Base-by-base conservation (phyloP, 1,284 basidiomycete genomes). In the Moesziomyces antarcticus region DNA sequence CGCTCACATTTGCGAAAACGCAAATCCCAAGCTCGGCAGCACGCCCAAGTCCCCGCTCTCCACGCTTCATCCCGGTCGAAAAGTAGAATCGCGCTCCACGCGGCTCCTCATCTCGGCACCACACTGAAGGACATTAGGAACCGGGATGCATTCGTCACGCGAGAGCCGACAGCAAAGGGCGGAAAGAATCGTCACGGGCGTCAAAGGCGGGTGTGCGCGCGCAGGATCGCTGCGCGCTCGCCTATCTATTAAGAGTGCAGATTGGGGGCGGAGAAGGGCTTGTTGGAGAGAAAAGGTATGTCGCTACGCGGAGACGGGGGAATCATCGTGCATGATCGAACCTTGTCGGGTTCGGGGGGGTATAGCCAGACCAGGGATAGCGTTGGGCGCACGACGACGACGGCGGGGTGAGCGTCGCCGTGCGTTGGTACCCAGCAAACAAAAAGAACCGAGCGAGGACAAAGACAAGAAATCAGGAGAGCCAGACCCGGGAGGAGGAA, bases 301-400 rank as follows among this genome's bases (percentile, higher is more conserved):
- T 68, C 52, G 65, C 58, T 52, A 43, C 50, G 64, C 54, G 47
- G 30, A 52, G 46, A 50, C 56, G 45, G 50, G 68, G 68, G 62
- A 72, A 72, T 72, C 69, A 72, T 56, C 37, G 62, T 72, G 69
- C 69, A 64, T 57, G 63, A 55, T 61, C 61, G 67, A 70, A 70
- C 67, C 61, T 70, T 60, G 67, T 70, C 61, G 50, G 60, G 61
- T 70, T 70, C 67, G 67, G 37, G 42, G 35, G 66, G 69, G 69
- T 72, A 72, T 72, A 72, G 63, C 58, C 69, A 54, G 46, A 54
- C 47, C 27, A 22, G 46, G 50, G 27, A 24, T 20, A 42, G 46
- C 8, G 16, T 37, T 37, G 35, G 35, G 14, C 35, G 14, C 35
- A 14, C 13, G 14, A n/a, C n/a, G 5, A 14, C 33, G 33, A 3